Conservation (phyloP, 2,329 filamentous ascomycete species). For the Xylaria sp. region DNA sequence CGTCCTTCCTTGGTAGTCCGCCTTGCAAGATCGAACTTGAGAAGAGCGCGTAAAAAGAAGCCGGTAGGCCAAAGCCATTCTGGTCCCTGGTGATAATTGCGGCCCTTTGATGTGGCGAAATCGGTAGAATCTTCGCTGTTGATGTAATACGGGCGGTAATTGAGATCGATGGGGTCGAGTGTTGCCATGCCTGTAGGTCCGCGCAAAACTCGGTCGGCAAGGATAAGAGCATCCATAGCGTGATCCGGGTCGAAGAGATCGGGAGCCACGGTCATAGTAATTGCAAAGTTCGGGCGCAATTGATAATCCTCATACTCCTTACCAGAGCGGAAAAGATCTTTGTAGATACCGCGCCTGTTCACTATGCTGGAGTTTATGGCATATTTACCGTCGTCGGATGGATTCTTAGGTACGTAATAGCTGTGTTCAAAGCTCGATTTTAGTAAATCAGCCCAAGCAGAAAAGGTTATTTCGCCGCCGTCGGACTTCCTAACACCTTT, state of each 20-base stretch:
- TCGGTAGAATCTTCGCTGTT: constrained; percentile 94
- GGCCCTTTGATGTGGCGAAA: constrained; percentile 90
- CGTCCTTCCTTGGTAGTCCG: constrained; percentile 71
- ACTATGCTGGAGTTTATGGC: constrained; percentile 82
- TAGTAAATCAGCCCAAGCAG: constrained; percentile 82
- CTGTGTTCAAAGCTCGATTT: constrained; percentile 89
- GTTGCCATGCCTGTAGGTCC: constrained; percentile 96
- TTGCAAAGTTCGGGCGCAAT: constrained; percentile 90
- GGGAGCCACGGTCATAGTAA: constrained; percentile 94
- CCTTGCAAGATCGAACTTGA: constrained; percentile 87
- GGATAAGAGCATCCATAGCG: constrained; percentile 80
- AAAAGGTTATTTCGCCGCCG: constrained; percentile 72
- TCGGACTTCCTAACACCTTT: constrained; percentile 75
- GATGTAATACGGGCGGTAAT: constrained; percentile 94
- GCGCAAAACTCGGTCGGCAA: constrained; percentile 82
- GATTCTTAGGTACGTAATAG: constrained; percentile 82
- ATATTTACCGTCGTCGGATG: constrained; percentile 78
- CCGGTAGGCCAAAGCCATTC: constrained; percentile 99
- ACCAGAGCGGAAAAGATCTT: constrained; percentile 91
- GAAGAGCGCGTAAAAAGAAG: constrained; percentile 90
- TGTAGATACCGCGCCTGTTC: constrained; percentile 96
- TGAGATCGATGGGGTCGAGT: constrained; percentile 88
- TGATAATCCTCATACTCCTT: constrained; percentile 99
- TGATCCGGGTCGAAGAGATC: constrained; percentile 84
- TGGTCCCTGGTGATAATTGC: constrained; percentile 98